Evolutionary conservation across 257 asterid species (phyloP).

Genomic region (Galeopsis tetrahit): DNA sequence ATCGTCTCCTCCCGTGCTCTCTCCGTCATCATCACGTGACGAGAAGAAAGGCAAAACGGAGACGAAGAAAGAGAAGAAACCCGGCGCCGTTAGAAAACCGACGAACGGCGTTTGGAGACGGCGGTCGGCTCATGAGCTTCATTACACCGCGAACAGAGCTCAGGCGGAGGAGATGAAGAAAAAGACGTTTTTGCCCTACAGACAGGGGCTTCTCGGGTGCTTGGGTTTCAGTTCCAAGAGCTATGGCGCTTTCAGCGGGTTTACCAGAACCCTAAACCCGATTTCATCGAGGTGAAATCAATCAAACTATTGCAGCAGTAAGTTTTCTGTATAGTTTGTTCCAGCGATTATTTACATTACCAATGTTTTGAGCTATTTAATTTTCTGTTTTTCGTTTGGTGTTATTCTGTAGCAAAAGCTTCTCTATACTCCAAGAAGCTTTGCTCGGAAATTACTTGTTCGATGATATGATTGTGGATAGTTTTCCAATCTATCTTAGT

Average conservation of each 20-base stretch:
- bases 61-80: conserved; percentile 34
- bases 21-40: conserved; percentile 56
- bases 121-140: conserved; percentile 87
- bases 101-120: conserved; percentile 55
- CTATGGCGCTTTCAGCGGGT: conserved; percentile 86
- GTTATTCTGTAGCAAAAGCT: neutral
- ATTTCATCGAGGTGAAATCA: conserved; percentile 70
- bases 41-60: conserved; percentile 41
- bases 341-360: neutral
- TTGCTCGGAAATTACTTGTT: neutral
- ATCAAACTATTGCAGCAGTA: neutral
- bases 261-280: conserved; percentile 81
- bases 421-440: conserved; percentile 16
- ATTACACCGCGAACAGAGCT: conserved; percentile 82
- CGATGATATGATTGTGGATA: conserved; percentile 14
- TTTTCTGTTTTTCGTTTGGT: neutral
- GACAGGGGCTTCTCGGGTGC: conserved; percentile 90
- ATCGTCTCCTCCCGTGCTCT: conserved; percentile 37
- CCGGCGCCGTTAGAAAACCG: conserved; percentile 43
- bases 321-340: conserved; percentile 21
- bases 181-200: conserved; percentile 89
- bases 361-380: neutral
- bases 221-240: conserved; percentile 92
- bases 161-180: conserved; percentile 99
- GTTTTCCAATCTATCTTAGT: neutral